Percentiles rank a stretch among this genome's conserved stretches.
Conservation (phyloP, 495 filamentous ascomycete genomes). For the Neurospora sp. region DNA sequence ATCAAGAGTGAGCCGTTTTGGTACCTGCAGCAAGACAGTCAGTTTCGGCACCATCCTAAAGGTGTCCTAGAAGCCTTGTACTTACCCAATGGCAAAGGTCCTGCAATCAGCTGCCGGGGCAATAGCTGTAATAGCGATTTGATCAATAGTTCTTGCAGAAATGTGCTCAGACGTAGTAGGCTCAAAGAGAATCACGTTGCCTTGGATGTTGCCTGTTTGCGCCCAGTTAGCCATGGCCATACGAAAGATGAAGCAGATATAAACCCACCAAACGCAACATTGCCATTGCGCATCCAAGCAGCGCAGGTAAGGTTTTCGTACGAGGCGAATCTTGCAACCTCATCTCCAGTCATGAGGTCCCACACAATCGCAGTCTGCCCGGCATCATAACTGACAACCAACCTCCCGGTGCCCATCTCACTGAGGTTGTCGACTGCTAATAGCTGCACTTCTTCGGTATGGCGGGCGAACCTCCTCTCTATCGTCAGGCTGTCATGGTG, state of each 20-base stretch:
- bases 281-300: conserved; percentile 95
- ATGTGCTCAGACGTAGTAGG: conserved; percentile 89
- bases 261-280: conserved; percentile 82
- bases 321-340: conserved; percentile 79
- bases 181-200: conserved; percentile 91
- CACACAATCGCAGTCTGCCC: conserved; percentile 92
- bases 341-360: conserved; percentile 88
- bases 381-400: conserved; percentile 88
- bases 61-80: conserved; percentile 3
- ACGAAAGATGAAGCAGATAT: background rate
- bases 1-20: conserved; percentile 91
- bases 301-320: conserved; percentile 81
- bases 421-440: conserved; percentile 88
- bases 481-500: conserved; percentile 89
- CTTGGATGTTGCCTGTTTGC: conserved; percentile 67
- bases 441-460: conserved; percentile 72
- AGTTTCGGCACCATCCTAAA: conserved; percentile 1
- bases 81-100: conserved; percentile 93
- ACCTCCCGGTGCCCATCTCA: conserved; percentile 70
- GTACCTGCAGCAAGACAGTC: conserved; percentile 52
- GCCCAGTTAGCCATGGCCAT: conserved; percentile 11
- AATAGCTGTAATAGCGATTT: conserved; percentile 80
- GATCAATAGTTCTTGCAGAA: conserved; percentile 83
- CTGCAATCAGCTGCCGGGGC: conserved; percentile 88
- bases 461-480: conserved; percentile 76